These are phyloP conservation scores for Phlyctochytrium planicorne DNA, from an alignment of 192 early-diverging fungal genomes.

Conservation along the genomic window DNA sequence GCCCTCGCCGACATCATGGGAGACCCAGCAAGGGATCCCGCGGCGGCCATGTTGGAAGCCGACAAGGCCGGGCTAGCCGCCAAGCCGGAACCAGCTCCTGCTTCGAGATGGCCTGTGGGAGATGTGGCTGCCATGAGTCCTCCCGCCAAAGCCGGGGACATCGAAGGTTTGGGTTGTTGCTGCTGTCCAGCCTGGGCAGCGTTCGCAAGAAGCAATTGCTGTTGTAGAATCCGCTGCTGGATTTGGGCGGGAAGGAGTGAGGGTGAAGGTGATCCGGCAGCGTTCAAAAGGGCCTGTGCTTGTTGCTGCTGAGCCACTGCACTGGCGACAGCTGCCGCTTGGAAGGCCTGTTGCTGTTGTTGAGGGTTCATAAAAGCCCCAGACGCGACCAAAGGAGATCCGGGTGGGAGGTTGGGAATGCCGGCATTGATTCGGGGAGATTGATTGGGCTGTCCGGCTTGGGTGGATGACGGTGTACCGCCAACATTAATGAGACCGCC, in stretches of 20 bases:
- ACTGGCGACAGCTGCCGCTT: not conserved
- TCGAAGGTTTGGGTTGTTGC: not conserved
- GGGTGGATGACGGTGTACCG: too few relatives aligned
- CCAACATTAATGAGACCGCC: not conserved
- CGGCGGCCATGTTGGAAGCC: not conserved
- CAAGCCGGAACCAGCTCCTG: not conserved
- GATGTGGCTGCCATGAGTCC: not conserved
- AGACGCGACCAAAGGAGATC: not conserved
- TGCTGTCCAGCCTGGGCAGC: not conserved
- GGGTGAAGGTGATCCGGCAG: not conserved
- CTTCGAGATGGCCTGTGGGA: not conserved
- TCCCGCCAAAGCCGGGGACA: not conserved
- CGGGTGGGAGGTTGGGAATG: not conserved
- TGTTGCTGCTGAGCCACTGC: slow-evolving; percentile 11
- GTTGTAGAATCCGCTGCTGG: not conserved
- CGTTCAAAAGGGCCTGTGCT: slow-evolving; percentile 5
- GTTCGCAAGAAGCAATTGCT: not conserved
- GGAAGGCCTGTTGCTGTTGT: not conserved
- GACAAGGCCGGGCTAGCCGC: not conserved
- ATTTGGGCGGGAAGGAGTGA: not conserved
- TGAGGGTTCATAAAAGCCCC: not conserved
- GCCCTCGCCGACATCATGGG: not conserved
- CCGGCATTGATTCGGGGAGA: too few relatives aligned
- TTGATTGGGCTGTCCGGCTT: too few relatives aligned
- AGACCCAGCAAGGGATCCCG: not conserved